Base-by-base conservation (phyloP, 1,139 yeast species). In the Kodamaea suecica region DNA sequence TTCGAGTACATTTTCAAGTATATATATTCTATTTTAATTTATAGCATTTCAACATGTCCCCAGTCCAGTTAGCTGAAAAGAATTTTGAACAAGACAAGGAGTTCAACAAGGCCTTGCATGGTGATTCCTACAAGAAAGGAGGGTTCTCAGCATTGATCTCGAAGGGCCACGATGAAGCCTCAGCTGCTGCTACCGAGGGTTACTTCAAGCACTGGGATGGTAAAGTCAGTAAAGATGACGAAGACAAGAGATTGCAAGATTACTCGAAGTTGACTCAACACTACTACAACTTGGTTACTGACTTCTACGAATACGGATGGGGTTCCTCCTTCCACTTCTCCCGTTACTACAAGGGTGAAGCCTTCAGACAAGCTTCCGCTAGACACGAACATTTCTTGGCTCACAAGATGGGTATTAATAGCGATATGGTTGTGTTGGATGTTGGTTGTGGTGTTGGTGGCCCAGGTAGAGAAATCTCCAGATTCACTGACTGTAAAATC, bases 401-500 rank as follows among this genome's bases (percentile, higher is more conserved):
- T 26, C 70, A 74, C 62, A 83, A 84, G 70, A 90, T 90, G 78
- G 84, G 83, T 43, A 68, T 92, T 53, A 61, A 72, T 52, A 85
- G 81, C 52, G 76, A 78, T 50, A 85, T 84, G 88, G 80, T 79
- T 55, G 98, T 94, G 17, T 76, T 92, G 53, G 98, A 94, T 61
- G 98, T 92, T 41, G 98, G 98, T 34, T 94, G 98, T 70, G 98
- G 98, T 73, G 96, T 92, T 52, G 98, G 98, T 58, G 98, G 98
- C 28, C 98, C 98, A 52, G 97, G 96, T 24, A 83, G 97, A 64
- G 96, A 92, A 68, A 92, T 92, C 57, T 75, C 84, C 45, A 78
- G 96, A 60, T 92, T 92, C 69, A 83, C 97, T 38, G 90, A 84
- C 52, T 84, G 92, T 65, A 68, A 78, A 50, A 73, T 92, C 59